Evolutionary conservation across 441 rosid genomes (phyloP).

Genomic region (Gossypium lobatum): DNA sequence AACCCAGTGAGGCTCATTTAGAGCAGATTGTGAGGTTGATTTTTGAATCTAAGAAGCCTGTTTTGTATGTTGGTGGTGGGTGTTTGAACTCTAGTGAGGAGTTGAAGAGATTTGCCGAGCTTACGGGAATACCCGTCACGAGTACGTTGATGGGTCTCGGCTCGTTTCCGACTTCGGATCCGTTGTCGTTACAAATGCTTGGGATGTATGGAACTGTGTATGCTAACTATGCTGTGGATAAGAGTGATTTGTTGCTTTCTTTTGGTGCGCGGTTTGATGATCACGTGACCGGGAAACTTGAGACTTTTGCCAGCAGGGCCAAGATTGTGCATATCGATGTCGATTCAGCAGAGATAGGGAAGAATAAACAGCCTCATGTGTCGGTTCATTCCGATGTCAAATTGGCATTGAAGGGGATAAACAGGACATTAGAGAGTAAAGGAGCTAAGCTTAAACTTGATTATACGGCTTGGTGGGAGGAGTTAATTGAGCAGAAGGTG

Average conservation of each 20-base stretch:
- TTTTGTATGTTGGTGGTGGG: conserved; percentile 92
- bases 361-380: background rate
- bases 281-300: background rate
- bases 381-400: background rate
- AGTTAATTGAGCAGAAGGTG: background rate
- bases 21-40: conserved; percentile 78
- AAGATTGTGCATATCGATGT: conserved; percentile 2
- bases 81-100: conserved; percentile 87
- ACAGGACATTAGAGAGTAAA: background rate
- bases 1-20: conserved; percentile 41
- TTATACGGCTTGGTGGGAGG: background rate
- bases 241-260: background rate
- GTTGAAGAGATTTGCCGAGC: conserved; percentile 62
- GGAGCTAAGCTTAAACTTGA: background rate
- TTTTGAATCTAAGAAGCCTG: conserved; percentile 70
- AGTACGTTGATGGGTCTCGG: conserved; percentile 61
- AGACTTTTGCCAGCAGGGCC: background rate
- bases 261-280: background rate
- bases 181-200: background rate
- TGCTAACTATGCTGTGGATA: conserved; percentile 44
- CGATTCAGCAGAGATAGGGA: background rate
- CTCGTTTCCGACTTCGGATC: background rate
- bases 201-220: conserved; percentile 32
- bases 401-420: conserved; percentile 6
- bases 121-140: conserved; percentile 89